phyloP scores from a whole-genome alignment of 2,329 filamentous ascomycete species.

The Hyphodiscus sp. region DNA sequence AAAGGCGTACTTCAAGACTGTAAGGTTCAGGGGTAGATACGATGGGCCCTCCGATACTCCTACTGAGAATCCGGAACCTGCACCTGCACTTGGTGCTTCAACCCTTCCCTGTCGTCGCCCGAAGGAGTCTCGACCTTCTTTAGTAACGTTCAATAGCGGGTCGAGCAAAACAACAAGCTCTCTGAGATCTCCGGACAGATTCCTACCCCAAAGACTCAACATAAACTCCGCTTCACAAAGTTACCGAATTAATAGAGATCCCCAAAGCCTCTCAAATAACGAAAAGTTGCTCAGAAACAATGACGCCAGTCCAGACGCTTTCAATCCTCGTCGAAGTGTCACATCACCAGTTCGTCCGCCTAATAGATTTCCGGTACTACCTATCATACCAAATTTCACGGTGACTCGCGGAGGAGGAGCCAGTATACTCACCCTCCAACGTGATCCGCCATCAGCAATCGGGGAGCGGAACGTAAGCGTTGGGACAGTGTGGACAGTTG shows the following conservation, averaged over 20 bases:
- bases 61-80: neutral
- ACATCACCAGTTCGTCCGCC: conserved; percentile 20
- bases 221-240: conserved; percentile 36
- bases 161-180: conserved; percentile 15
- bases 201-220: conserved; percentile 44
- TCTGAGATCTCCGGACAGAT: conserved; percentile 46
- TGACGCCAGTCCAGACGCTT: conserved; percentile 43
- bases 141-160: conserved; percentile 14
- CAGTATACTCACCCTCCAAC: conserved; percentile 26
- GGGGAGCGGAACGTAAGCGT: conserved; percentile 48
- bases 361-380: conserved; percentile 7
- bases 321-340: conserved; percentile 35
- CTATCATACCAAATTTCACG: conserved; percentile 15
- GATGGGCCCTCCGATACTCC: neutral
- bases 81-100: conserved; percentile 2
- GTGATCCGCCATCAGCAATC: conserved; percentile 19
- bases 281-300: conserved; percentile 40
- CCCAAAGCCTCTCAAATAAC: conserved; percentile 36
- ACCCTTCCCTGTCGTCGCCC: conserved; percentile 17
- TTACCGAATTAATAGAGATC: conserved; percentile 45
- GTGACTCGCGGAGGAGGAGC: conserved; percentile 26
- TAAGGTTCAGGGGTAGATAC: neutral
- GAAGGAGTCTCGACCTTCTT: conserved; percentile 11
- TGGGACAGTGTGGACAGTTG: conserved; percentile 71
- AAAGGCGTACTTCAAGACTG: neutral